phyloP scores from a whole-genome alignment of 345 rosid genomes.

The Stellera chamaejasme region DNA sequence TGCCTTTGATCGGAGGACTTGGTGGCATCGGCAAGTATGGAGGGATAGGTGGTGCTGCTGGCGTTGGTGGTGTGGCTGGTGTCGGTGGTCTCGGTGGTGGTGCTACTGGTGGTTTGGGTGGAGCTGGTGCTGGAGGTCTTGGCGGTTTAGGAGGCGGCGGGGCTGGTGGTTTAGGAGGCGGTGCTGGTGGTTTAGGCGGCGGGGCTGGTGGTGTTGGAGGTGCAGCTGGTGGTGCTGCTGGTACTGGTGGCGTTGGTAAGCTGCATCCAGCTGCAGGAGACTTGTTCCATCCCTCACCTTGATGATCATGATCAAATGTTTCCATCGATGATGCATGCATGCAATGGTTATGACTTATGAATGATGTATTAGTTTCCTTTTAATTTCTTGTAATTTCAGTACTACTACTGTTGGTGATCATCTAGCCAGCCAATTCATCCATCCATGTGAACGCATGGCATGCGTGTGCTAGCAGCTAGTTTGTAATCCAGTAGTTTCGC shows the following conservation, averaged over 20 bases:
- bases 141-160: neutral
- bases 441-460: too few relatives aligned
- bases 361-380: too few relatives aligned
- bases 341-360: too few relatives aligned
- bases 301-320: too few relatives aligned
- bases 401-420: too few relatives aligned
- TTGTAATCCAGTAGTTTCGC: too few relatives aligned
- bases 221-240: neutral
- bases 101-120: constrained; percentile 9
- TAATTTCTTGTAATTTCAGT: too few relatives aligned
- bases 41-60: constrained; percentile 47
- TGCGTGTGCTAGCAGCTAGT: too few relatives aligned
- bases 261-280: neutral
- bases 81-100: constrained; percentile 25
- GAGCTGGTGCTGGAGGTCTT: neutral
- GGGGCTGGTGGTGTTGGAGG: neutral
- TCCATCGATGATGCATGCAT: too few relatives aligned
- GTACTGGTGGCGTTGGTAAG: neutral
- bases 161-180: neutral
- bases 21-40: constrained; percentile 45
- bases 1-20: constrained; percentile 42
- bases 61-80: constrained; percentile 36
- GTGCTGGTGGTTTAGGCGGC: neutral
- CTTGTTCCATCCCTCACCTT: too few relatives aligned
- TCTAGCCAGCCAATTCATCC: too few relatives aligned